phyloP scores from a whole-genome alignment of 1,139 yeast genomes.

The Nakaseomyces delphensis region DNA sequence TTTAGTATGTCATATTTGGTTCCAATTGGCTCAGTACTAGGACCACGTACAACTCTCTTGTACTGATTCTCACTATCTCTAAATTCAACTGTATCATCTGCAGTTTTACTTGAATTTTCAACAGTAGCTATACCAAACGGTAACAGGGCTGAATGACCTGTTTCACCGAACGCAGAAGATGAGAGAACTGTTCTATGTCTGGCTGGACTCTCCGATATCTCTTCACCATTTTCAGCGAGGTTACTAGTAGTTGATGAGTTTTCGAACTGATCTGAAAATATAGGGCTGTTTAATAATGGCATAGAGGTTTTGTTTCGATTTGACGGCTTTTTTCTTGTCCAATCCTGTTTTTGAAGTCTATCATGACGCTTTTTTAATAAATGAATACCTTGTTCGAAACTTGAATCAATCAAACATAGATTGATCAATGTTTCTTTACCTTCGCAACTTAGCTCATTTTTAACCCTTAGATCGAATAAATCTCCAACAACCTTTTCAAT shows the following conservation, averaged over 20 bases:
- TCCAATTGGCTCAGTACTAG: constrained; percentile 5
- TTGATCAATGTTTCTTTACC: constrained; percentile 68
- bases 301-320: no score
- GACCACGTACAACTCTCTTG: constrained; percentile 2
- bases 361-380: constrained; percentile 37
- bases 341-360: constrained; percentile 5
- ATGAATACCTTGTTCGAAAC: constrained; percentile 56
- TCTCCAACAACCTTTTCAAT: constrained; percentile 49
- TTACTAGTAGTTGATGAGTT: constrained; percentile 1
- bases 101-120: constrained; percentile 21
- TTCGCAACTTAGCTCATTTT: constrained; percentile 47
- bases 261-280: neutral
- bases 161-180: constrained; percentile 23
- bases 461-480: constrained; percentile 46
- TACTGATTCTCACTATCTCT: constrained; percentile 14
- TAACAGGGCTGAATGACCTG: constrained; percentile 31
- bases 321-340: neutral
- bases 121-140: constrained; percentile 31
- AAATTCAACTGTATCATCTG: constrained; percentile 26
- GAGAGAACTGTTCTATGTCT: constrained; percentile 12
- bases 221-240: neutral
- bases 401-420: constrained; percentile 58
- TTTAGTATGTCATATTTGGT: constrained; percentile 11
- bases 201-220: neutral
- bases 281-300: neutral